A percentile compares a stretch with the other conserved stretches of the same genome.
Conservation (phyloP, 2,329 filamentous ascomycete genomes). For the Penicillium polonicum region DNA sequence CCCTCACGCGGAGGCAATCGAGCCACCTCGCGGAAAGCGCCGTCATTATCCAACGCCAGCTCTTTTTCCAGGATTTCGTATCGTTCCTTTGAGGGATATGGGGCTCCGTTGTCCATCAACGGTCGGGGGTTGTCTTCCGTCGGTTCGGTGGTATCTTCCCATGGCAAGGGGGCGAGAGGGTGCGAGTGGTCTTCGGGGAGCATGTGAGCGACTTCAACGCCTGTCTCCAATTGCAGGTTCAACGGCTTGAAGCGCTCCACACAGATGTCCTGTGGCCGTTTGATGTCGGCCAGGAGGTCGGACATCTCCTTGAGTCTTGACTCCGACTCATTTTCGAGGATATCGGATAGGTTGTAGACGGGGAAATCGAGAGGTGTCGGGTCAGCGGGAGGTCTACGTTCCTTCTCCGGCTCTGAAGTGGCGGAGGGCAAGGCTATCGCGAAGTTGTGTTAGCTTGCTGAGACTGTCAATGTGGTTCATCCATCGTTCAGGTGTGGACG, state of each 20-base stretch:
- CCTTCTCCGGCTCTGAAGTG: constrained; percentile 38
- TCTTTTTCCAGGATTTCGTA: constrained; percentile 53
- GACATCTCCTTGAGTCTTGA: constrained; percentile 42
- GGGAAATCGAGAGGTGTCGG: constrained; percentile 56
- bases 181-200: constrained; percentile 36
- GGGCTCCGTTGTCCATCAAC: constrained; percentile 50
- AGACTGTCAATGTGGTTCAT: not conserved
- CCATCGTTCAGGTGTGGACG: too few relatives aligned
- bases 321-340: constrained; percentile 34
- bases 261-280: constrained; percentile 43
- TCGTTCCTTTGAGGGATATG: constrained; percentile 48
- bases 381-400: constrained; percentile 50
- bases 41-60: constrained; percentile 55
- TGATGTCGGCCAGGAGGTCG: constrained; percentile 45
- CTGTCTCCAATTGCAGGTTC: constrained; percentile 41
- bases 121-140: constrained; percentile 30
- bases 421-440: constrained; percentile 33
- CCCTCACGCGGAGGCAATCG: constrained; percentile 48
- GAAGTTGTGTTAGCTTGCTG: constrained; percentile 13
- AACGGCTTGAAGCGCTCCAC: constrained; percentile 40
- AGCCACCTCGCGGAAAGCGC: constrained; percentile 57
- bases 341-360: constrained; percentile 42
- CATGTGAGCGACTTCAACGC: constrained; percentile 39
- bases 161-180: constrained; percentile 41
- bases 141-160: constrained; percentile 27